Evolutionary conservation across 345 rosid species (phyloP), one percentile per base, ranked within the genome.

Genomic region (Melaleuca alternifolia): DNA sequence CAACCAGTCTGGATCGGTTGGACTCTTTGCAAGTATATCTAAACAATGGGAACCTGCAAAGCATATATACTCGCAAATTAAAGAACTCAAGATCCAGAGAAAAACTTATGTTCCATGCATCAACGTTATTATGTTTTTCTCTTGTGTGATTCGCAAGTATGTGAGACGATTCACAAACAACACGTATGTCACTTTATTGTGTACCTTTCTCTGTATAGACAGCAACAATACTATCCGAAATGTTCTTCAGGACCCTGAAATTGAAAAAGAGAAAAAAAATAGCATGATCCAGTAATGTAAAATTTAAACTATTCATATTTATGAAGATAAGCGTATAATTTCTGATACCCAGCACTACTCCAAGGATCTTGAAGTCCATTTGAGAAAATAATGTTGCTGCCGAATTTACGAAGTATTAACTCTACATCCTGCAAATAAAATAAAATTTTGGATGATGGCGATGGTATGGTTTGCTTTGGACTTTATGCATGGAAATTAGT

Each of bases 311-410:
- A 12, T 33, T 33, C 6, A 1, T 11, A 71, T 5, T 20, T 33
- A 20, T 71, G 48, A 46, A 65, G 79, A 71, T 41, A 37, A 5
- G 24, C 46, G 37, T 37, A 71, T 71, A n/a, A 37, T 33, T 33
- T 33, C 16, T 24, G 15, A 33, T 92, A 91, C 95, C 94, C 94
- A 88, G 91, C 92, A 18, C 90, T 89, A 75, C 94, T 92, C 33
- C 91, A 91, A 84, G 95, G 95, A 91, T 93, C 95, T 85, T 82
- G 81, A 6, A 92, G 89, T 51, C 94, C 95, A 62, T 92, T 93
- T 7, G 95, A 93, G 92, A 92, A 93, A 83, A 93, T 93, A 83
- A 93, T 90, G 90, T 93, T 93, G 90, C 93, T 92, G 13, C 84
- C 93, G 85, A 93, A 93, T 21, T 90, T 86, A 57, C 71, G 87